Evolutionary conservation across 768 basidiomycete species (phyloP).

Genomic region (Suillus paluster): DNA sequence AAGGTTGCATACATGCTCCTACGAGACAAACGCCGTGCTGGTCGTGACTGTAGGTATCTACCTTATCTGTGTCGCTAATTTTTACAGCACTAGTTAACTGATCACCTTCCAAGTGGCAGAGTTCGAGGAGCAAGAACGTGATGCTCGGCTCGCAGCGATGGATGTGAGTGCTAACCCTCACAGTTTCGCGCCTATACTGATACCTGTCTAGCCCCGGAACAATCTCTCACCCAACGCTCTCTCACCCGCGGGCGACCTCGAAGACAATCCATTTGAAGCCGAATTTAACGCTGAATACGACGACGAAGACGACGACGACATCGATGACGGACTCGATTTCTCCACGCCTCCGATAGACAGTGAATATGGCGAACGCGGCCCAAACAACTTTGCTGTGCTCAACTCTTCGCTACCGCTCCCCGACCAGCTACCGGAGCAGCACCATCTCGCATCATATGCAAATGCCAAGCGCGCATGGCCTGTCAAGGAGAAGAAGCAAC

Average conservation of each 20-base stretch:
- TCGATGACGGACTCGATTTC: constrained; percentile 57
- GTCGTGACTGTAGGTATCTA: constrained; percentile 75
- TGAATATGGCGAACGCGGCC: constrained; percentile 46
- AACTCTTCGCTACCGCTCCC: constrained; percentile 87
- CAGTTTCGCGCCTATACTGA: constrained; percentile 14
- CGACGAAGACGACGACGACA: constrained; percentile 55
- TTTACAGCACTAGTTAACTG: constrained; percentile 18
- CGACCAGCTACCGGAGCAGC: constrained; percentile 60
- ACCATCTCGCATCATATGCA: constrained; percentile 72
- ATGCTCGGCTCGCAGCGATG: constrained; percentile 77
- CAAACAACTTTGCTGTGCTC: constrained; percentile 82
- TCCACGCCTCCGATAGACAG: constrained; percentile 42
- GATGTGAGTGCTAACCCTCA: constrained; percentile 61
- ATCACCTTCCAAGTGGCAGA: constrained; percentile 58
- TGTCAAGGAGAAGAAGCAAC: constrained; percentile 68
- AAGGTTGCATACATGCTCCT: constrained; percentile 96
- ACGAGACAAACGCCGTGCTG: constrained; percentile 83
- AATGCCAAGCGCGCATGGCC: constrained; percentile 50
- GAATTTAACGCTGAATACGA: constrained; percentile 55
- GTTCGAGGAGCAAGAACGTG: constrained; percentile 85
- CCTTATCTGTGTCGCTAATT: constrained; percentile 2
- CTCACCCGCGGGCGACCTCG: constrained; percentile 65
- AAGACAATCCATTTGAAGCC: constrained; percentile 82
- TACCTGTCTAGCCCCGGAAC: constrained; percentile 61
- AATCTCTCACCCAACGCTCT: constrained; percentile 67